Conservation (phyloP, 176 grass and related monocot genomes). For the Oryza nivara region DNA sequence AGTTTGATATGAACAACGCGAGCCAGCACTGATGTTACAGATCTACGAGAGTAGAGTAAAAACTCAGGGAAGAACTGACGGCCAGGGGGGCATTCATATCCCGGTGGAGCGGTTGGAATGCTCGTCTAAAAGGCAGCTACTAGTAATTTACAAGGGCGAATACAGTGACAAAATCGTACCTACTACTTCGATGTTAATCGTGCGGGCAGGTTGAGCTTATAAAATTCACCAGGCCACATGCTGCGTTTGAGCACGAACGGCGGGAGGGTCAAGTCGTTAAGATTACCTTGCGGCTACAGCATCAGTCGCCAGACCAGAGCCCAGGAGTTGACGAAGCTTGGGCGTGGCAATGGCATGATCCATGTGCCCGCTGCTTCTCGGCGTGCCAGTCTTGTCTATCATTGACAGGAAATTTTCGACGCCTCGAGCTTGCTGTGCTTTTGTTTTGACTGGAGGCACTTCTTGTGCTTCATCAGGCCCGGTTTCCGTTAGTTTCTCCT, state of each 20-base stretch:
- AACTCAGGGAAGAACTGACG: not conserved
- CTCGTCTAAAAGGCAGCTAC: not conserved
- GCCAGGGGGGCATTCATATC: not conserved
- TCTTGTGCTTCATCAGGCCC: conserved; percentile 9
- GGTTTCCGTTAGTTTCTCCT: conserved; percentile 44
- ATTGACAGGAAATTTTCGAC: conserved; percentile 62
- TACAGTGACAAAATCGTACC: conserved; percentile 30
- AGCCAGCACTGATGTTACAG: not conserved
- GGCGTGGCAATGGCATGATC: conserved; percentile 33
- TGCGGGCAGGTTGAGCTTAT: conserved; percentile 32
- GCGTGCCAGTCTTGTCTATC: conserved; percentile 39
- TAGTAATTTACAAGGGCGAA: conserved; percentile 37
- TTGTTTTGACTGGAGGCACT: not conserved
- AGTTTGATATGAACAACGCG: not conserved
- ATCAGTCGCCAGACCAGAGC: conserved; percentile 44
- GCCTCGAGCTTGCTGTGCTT: not conserved
- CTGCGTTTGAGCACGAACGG: not conserved
- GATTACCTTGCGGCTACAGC: conserved; percentile 52
- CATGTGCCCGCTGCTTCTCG: conserved; percentile 29
- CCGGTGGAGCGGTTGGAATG: conserved; percentile 11
- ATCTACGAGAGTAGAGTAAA: not conserved
- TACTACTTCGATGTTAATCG: conserved; percentile 26
- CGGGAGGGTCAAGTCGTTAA: no score
- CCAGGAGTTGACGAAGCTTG: conserved; percentile 63
- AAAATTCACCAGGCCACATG: conserved; percentile 46